Evolutionary conservation across 495 filamentous ascomycete species (phyloP).

Genomic region (Aspergillus asperescens): DNA sequence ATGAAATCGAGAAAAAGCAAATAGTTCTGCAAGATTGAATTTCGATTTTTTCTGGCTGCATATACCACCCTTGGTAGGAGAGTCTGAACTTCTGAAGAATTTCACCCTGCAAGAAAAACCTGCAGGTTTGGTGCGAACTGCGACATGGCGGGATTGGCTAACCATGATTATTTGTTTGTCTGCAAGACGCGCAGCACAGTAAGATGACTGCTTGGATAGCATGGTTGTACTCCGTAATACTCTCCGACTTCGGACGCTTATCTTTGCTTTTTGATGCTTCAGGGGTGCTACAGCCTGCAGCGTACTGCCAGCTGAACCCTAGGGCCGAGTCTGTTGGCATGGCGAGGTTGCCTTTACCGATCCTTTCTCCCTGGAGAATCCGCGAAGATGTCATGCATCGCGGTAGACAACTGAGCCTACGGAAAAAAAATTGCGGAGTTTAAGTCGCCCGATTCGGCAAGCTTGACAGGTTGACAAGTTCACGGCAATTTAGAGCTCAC

Average conservation of each 20-base stretch:
- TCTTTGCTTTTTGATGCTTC: background rate
- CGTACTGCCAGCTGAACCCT: no score
- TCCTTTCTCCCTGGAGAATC: background rate
- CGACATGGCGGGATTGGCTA: background rate
- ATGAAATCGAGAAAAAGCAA: constrained; percentile 1
- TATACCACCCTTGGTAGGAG: background rate
- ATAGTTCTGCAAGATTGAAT: constrained; percentile 1
- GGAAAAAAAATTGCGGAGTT: background rate
- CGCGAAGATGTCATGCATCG: background rate
- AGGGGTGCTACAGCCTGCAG: no score
- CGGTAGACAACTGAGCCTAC: no score
- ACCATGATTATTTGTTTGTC: background rate
- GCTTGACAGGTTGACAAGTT: background rate
- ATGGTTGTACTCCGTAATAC: background rate
- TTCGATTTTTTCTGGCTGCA: background rate
- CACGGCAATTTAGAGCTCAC: background rate
- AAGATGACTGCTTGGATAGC: background rate
- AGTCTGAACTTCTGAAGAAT: background rate
- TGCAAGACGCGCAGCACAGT: background rate
- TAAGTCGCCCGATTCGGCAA: background rate
- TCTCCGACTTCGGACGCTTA: background rate
- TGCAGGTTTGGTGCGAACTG: background rate
- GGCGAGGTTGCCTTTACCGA: background rate
- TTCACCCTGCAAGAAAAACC: background rate
- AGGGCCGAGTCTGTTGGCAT: no score